Evolutionary conservation across 169 alveolate genomes (phyloP).

Genomic region (Cryptosporidium bovis): DNA sequence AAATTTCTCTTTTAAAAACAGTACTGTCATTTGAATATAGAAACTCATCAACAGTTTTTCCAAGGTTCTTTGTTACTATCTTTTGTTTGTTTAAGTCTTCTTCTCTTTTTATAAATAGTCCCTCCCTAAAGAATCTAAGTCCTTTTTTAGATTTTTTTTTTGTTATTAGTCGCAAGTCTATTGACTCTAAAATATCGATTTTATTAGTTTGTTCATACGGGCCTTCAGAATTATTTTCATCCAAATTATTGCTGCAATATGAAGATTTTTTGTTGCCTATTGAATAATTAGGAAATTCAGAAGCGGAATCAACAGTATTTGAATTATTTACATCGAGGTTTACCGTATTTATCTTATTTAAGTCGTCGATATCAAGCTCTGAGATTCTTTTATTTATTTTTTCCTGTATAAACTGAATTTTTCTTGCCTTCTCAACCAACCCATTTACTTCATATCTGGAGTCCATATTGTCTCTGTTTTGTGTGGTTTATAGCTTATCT

Average conservation of each 20-base stretch:
- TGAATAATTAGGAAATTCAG: not conserved
- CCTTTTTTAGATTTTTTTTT: conserved; percentile 55
- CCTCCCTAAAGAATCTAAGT: conserved; percentile 37
- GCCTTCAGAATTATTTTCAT: not conserved
- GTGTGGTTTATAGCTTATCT: too few species aligned
- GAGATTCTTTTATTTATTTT: conserved; percentile 14
- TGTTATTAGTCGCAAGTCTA: conserved; percentile 28
- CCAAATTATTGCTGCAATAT: not conserved
- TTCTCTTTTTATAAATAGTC: conserved; percentile 17
- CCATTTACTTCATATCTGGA: too few species aligned
- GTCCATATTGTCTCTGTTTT: not conserved
- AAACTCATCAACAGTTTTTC: conserved; percentile 13
- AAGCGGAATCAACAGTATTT: not conserved
- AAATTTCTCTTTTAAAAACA: conserved; percentile 27
- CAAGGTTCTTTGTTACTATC: conserved; percentile 6
- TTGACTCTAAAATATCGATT: not conserved
- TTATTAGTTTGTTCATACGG: not conserved
- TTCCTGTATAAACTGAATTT: conserved; percentile 4
- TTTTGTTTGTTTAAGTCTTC: conserved; percentile 17
- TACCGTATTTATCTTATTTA: not conserved
- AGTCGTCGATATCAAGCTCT: not conserved
- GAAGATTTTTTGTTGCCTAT: not conserved
- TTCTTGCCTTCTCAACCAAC: conserved; percentile 20
- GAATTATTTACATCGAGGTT: not conserved
- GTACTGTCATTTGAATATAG: conserved; percentile 35